Evolutionary conservation across 2,329 filamentous ascomycete genomes (phyloP).

Genomic region (Ophiosphaerella korrae): DNA sequence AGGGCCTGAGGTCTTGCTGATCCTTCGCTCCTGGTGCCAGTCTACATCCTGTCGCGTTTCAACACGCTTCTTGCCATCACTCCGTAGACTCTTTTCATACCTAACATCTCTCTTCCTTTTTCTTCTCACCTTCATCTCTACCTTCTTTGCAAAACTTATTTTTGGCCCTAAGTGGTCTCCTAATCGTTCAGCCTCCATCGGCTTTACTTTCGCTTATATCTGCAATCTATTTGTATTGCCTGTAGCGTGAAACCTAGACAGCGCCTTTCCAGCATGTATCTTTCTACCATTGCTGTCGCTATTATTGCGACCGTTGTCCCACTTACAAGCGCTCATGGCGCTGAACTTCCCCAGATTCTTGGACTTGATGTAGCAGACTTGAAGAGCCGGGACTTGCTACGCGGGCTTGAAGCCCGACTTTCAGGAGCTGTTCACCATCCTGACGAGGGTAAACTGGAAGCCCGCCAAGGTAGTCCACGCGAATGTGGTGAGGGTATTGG

Average conservation of each 20-base stretch:
- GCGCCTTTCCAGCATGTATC: conserved; percentile 30
- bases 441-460: conserved; percentile 12
- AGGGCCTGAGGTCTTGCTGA: too few relatives aligned
- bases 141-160: too few relatives aligned
- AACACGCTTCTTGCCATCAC: too few relatives aligned
- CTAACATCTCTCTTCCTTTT: too few relatives aligned
- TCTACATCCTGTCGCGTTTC: too few relatives aligned
- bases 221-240: too few relatives aligned
- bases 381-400: conserved; percentile 40
- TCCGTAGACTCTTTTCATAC: too few relatives aligned
- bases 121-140: too few relatives aligned
- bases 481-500: conserved; percentile 40
- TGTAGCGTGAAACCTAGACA: conserved; percentile 28
- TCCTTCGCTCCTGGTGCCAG: too few relatives aligned
- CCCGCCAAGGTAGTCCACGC: conserved; percentile 35
- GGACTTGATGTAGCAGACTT: conserved; percentile 42
- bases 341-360: conserved; percentile 38
- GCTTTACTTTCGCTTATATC: too few relatives aligned
- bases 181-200: too few relatives aligned
- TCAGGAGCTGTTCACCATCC: conserved; percentile 23
- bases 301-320: conserved; percentile 36
- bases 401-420: conserved; percentile 31
- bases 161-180: too few relatives aligned
- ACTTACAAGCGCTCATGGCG: conserved; percentile 38
- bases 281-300: conserved; percentile 37